These are phyloP conservation scores for Vanilla planifolia DNA, from an alignment of 106 monocot genomes.

Conservation along the genomic window DNA sequence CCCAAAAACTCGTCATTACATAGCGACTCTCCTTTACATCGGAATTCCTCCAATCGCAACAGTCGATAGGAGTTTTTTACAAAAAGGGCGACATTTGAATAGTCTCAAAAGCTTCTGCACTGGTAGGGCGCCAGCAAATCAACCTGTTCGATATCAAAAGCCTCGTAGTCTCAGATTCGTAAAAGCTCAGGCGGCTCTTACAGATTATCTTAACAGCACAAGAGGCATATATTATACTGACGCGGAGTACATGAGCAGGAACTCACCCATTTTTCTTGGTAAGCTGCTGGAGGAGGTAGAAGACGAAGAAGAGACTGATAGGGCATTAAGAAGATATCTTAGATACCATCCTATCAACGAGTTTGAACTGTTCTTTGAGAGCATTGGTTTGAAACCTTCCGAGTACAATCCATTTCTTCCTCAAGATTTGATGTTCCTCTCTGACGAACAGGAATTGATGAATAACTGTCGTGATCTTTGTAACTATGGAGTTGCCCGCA, in stretches of 20 bases:
- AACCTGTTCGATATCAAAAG: not conserved
- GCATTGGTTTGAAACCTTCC: constrained; percentile 56
- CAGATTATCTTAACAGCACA: constrained; percentile 64
- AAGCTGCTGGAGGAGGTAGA: constrained; percentile 43
- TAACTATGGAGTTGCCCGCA: constrained; percentile 62
- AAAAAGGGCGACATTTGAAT: constrained; percentile 1
- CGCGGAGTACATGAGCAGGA: constrained; percentile 54
- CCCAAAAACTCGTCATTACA: too few species aligned
- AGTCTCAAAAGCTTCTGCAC: not conserved
- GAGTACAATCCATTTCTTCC: constrained; percentile 48
- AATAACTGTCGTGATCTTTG: constrained; percentile 62
- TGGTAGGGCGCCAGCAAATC: not conserved
- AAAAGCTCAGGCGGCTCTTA: constrained; percentile 40
- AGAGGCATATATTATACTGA: constrained; percentile 41
- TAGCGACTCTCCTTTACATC: too few species aligned
- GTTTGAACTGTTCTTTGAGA: constrained; percentile 89
- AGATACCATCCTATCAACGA: constrained; percentile 76
- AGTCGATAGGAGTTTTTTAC: not conserved
- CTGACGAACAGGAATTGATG: constrained; percentile 41
- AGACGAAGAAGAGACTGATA: constrained; percentile 22
- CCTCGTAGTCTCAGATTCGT: constrained; percentile 1
- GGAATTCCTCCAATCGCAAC: not conserved
- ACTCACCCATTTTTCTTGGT: constrained; percentile 37
- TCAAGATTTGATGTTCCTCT: constrained; percentile 49
- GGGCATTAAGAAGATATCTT: constrained; percentile 34